These are phyloP conservation scores for Tolypocladium inflatum DNA, from an alignment of 2,329 filamentous ascomycete genomes.

Conservation along the genomic window DNA sequence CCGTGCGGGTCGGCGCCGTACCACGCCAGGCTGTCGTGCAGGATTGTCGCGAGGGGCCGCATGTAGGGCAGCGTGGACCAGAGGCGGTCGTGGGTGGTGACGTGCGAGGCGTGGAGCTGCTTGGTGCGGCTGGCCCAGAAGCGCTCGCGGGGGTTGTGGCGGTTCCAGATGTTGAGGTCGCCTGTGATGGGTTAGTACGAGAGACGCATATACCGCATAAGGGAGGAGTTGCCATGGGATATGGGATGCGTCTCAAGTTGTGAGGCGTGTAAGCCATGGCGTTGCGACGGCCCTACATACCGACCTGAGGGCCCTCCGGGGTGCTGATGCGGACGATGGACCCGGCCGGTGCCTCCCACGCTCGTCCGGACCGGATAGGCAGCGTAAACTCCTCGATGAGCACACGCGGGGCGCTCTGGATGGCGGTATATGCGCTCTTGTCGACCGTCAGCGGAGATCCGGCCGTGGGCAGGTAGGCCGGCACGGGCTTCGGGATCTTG, in stretches of 20 bases:
- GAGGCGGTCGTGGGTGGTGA: slow-evolving; percentile 60
- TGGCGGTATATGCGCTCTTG: slow-evolving; percentile 45
- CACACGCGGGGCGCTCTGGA: slow-evolving; percentile 39
- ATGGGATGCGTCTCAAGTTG: background rate
- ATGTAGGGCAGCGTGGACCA: slow-evolving; percentile 74
- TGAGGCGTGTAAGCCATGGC: background rate
- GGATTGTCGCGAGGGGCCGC: slow-evolving; percentile 63
- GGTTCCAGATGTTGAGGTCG: slow-evolving; percentile 76
- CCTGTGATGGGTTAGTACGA: slow-evolving; percentile 26
- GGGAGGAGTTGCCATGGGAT: background rate
- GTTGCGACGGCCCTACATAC: slow-evolving; percentile 18
- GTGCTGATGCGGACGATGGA: slow-evolving; percentile 65
- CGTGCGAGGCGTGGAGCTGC: slow-evolving; percentile 69
- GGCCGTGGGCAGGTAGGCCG: slow-evolving; percentile 35
- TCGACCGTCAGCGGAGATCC: slow-evolving; percentile 36
- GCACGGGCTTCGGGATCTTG: slow-evolving; percentile 36
- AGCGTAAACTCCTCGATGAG: slow-evolving; percentile 47
- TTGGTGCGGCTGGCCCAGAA: slow-evolving; percentile 76
- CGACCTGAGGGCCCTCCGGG: slow-evolving; percentile 68
- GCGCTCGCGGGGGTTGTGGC: slow-evolving; percentile 64
- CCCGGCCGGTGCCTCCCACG: slow-evolving; percentile 62
- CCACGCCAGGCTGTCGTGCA: slow-evolving; percentile 54
- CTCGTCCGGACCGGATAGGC: slow-evolving; percentile 63
- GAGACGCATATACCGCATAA: background rate
- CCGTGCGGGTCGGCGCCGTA: slow-evolving; percentile 55